Evolutionary conservation across 2,329 filamentous ascomycete species (phyloP), one percentile per base, ranked within the genome.

Genomic region (Alternaria hordeiaustralica): DNA sequence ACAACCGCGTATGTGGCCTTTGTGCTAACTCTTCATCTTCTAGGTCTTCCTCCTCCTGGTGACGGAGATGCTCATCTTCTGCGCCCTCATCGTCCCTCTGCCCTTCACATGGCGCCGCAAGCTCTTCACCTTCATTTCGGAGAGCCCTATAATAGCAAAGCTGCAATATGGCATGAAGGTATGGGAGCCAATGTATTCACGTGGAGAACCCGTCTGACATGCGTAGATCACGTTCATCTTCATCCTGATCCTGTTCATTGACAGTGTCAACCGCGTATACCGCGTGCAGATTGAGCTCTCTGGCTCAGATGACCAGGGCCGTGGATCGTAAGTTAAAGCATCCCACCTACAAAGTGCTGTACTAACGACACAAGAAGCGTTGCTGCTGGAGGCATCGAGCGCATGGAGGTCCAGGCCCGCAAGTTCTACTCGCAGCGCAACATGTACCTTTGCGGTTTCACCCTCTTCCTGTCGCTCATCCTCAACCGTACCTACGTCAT

Each of bases 351-450:
- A n/a, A 11, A 33, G 44, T 53, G 55, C 55, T 36, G 26, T 57
- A 49, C 70, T 75, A 60, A 72, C 58, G 23, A 8, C 20, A 2
- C 7, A 30, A 55, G 68, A 72, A 89, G 91, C 78, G 85, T 86
- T 61, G 88, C 90, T 55, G 89, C 94, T 64, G 95, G 83, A 50
- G 84, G 96, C 68, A 91, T 93, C 79, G 96, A 98, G 81, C 95
- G 96, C 69, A 94, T 97, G 88, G 96, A 99, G 84, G 95, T 98
- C 56, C 96, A 99, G 83, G 95, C 96, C 70, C 94, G 96, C 87
- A 99, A 99, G 85, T 99, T 99, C 87, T 99, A 99, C 88, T 97
- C 94, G 66, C 95, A 99, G 86, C 94, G 96, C 82, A 99, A 99
- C 89, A 99, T 99, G 96, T 99, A 99, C 85, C 94, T 99, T 66